Evolutionary conservation across 345 rosid species (phyloP).

Genomic region (Barbarea vulgaris): DNA sequence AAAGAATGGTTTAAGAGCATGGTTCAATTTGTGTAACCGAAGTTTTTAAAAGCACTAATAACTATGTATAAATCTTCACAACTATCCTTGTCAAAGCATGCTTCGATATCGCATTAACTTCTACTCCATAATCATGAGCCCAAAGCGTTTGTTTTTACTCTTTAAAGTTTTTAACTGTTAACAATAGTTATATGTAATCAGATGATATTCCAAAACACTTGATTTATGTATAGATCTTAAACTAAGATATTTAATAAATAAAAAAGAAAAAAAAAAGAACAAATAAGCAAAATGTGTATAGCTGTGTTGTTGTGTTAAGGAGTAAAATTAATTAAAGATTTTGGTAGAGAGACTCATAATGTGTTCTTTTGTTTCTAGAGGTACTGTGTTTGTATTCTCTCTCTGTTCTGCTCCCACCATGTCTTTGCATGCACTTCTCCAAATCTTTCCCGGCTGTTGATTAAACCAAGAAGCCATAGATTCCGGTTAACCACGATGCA

Average conservation of each 20-base stretch:
- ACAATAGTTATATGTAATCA: not conserved
- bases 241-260: too few species aligned
- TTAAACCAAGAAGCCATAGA: not conserved
- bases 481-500: not conserved
- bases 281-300: conserved; percentile 28
- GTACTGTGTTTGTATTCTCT: conserved; percentile 93
- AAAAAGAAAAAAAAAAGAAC: not conserved
- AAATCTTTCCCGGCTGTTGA: conserved; percentile 81
- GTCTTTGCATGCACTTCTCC: conserved; percentile 92
- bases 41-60: too few species aligned
- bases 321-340: conserved; percentile 30
- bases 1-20: too few species aligned
- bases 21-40: too few species aligned
- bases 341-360: conserved; percentile 29
- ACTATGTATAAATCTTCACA: too few species aligned
- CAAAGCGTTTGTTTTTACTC: not conserved
- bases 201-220: conserved; percentile 15
- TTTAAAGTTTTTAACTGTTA: not conserved
- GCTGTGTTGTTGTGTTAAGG: conserved; percentile 21
- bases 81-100: too few species aligned
- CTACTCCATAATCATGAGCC: too few species aligned
- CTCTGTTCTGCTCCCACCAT: conserved; percentile 99
- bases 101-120: not conserved
- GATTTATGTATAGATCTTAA: conserved; percentile 25
- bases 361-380: conserved; percentile 45